Evolutionary conservation across 208 protist species (phyloP), one percentile per base, ranked within the genome.

Genomic region (Trypanosoma boissoni): DNA sequence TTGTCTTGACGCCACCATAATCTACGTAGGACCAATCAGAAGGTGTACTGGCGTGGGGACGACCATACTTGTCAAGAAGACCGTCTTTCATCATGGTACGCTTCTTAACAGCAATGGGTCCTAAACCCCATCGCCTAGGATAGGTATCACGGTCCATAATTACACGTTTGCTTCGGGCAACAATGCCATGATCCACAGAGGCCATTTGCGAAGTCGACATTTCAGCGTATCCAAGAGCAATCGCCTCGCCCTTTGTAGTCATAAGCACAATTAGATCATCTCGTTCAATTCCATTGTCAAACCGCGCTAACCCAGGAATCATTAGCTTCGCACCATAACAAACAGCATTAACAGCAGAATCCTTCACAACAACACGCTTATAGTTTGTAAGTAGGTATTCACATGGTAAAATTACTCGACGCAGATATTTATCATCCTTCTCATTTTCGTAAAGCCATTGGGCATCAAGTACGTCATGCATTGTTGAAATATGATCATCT

Each of bases 61-160:
- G 82, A 26, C 98, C 98, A 79, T 98, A 98, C 84, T 99, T 99
- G 80, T 99, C 98, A 16, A 99, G 80, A 52, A 98, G 96, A 54
- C 98, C 98, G 23, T 93, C 90, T 71, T 92, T 86, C 69, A 99
- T 98, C 77, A 99, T 80, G 28, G 80, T 75, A 74, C 99, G 98
- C 92, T 99, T 99, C 72, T 96, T 81, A 37, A 91, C 68, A 9
- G 98, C 97, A 51, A 96, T 64, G 14, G 91, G 94, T 34, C 97
- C 98, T 1, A 99, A 75, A 62, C 99, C 99, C 99, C 99, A 99
- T 34, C 91, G 77, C 32, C 94, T 85, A 20, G 98, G 98, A 83
- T 99, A 99, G 2, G 97, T 99, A 73, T 99, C 97, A 48, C 98
- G 87, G 60, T 99, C 99, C 98, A 99, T 99, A 55, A 99, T 99